Evolutionary conservation across 2,329 filamentous ascomycete species (phyloP).

Genomic region (Cercospora sojina): DNA sequence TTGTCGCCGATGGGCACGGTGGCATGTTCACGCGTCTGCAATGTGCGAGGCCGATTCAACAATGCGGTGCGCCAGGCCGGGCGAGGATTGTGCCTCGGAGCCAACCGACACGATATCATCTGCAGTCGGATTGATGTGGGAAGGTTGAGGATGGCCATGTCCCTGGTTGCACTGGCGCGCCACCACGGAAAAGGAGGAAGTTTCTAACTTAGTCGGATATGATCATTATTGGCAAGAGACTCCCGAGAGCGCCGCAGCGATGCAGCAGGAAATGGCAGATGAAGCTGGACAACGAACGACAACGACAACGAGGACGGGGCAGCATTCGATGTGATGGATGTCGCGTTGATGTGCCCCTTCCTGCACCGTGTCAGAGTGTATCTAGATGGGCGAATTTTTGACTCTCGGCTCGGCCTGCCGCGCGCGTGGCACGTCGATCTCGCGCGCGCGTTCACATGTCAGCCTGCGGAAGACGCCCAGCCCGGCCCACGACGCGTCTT

Average conservation of each 20-base stretch:
- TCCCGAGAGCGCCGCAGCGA: background rate
- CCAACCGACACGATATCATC: background rate
- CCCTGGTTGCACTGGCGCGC: background rate
- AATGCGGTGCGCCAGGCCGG: background rate
- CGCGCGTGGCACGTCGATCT: background rate
- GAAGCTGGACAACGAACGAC: background rate
- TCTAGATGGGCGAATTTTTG: constrained; percentile 1
- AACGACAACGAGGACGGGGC: background rate
- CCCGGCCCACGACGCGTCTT: background rate
- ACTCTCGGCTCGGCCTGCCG: background rate
- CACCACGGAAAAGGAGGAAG: background rate
- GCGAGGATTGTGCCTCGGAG: background rate
- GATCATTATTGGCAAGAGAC: background rate
- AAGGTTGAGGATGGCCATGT: constrained; percentile 14
- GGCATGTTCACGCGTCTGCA: background rate
- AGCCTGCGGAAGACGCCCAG: background rate
- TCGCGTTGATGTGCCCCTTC: background rate
- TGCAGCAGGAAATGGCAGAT: background rate
- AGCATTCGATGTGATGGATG: background rate
- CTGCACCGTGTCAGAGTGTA: background rate
- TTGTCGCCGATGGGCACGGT: constrained; percentile 4
- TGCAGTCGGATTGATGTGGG: constrained; percentile 14
- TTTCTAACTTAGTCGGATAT: background rate
- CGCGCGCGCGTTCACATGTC: background rate
- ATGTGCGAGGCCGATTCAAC: background rate